Evolutionary conservation across 805 yeast genomes (phyloP).

Genomic region (Lachancea mirantina): DNA sequence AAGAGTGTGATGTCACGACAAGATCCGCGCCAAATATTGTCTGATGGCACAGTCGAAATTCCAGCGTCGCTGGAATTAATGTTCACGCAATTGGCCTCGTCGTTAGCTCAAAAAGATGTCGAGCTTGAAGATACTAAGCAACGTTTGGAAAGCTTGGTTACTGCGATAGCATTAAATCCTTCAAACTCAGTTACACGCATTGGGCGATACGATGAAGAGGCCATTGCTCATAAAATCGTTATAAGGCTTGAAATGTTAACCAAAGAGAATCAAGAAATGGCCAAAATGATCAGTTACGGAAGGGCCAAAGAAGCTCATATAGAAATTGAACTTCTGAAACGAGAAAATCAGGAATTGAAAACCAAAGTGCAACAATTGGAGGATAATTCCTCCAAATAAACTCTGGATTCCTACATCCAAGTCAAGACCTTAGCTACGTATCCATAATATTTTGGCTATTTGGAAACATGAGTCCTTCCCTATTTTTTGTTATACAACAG

Average conservation of each 20-base stretch:
- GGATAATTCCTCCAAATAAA: conserved; percentile 2
- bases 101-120: conserved; percentile 39
- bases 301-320: conserved; percentile 63
- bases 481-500: no score
- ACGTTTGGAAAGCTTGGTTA: conserved; percentile 54
- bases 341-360: conserved; percentile 43
- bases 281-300: conserved; percentile 69
- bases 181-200: conserved; percentile 38
- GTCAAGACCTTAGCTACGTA: no score
- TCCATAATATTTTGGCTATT: no score
- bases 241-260: conserved; percentile 52
- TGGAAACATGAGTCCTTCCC: no score
- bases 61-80: conserved; percentile 42
- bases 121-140: conserved; percentile 57
- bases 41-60: conserved; percentile 24
- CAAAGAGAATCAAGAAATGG: conserved; percentile 62
- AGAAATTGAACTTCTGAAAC: conserved; percentile 54
- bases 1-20: conserved; percentile 34
- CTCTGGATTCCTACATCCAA: no score
- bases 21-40: conserved; percentile 12
- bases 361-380: conserved; percentile 12
- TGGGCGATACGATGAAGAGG: conserved; percentile 68
- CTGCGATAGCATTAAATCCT: conserved; percentile 49
- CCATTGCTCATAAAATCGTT: conserved; percentile 65
- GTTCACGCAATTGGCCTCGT: conserved; percentile 41